Evolutionary conservation across 495 filamentous ascomycete species (phyloP).

Genomic region (Penicillium chermesinum): DNA sequence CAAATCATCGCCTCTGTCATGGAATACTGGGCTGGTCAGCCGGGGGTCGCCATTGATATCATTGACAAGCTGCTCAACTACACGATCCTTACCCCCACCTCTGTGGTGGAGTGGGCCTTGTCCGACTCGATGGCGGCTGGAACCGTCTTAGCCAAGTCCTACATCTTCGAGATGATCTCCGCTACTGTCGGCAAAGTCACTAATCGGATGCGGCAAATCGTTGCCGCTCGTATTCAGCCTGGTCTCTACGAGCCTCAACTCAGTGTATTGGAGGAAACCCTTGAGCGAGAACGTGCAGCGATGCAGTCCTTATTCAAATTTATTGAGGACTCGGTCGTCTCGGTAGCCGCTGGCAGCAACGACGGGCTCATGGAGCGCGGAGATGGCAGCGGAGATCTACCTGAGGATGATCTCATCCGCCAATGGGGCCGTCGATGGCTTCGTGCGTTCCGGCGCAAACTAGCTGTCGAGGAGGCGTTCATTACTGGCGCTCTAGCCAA

Average conservation of each 20-base stretch:
- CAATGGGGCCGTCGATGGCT: conserved; percentile 85
- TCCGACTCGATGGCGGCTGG: conserved; percentile 58
- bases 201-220: conserved; percentile 78
- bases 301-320: conserved; percentile 75
- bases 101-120: conserved; percentile 86
- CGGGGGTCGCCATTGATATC: conserved; percentile 87
- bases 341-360: conserved; percentile 66
- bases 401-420: conserved; percentile 60
- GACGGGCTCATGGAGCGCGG: conserved; percentile 62
- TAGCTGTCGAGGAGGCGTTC: conserved; percentile 74
- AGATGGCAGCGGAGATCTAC: conserved; percentile 35
- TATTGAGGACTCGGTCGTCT: conserved; percentile 73
- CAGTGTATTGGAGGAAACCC: conserved; percentile 57
- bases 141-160: conserved; percentile 60
- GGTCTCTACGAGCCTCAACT: conserved; percentile 56
- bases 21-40: conserved; percentile 88
- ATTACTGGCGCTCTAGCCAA: conserved; percentile 37
- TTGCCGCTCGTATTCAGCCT: conserved; percentile 50
- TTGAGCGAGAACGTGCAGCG: conserved; percentile 57
- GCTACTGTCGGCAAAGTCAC: conserved; percentile 91
- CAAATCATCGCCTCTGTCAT: conserved; percentile 91
- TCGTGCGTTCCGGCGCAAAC: conserved; percentile 74
- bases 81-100: conserved; percentile 76
- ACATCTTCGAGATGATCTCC: conserved; percentile 84
- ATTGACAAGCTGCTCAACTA: conserved; percentile 98